Conservation (phyloP, 495 filamentous ascomycete genomes). For the Aspergillus egyptiacus region DNA sequence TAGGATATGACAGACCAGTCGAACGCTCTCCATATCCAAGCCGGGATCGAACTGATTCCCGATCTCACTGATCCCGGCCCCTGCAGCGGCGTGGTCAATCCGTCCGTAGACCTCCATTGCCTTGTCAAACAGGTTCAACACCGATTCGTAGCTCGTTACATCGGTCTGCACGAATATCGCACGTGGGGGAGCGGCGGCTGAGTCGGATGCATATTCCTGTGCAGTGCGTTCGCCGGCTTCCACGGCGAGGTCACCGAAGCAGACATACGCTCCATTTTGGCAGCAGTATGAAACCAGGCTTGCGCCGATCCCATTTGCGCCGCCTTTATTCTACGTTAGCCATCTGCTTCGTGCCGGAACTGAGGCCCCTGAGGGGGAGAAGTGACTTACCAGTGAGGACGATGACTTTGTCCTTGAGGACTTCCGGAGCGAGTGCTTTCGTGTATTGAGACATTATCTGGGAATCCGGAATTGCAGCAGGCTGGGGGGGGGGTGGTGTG, state of each 20-base stretch:
- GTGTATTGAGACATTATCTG: not conserved
- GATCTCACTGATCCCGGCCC: slow-evolving; percentile 29
- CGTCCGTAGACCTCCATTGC: slow-evolving; percentile 20
- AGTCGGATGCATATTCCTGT: slow-evolving; percentile 19
- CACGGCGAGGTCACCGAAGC: slow-evolving; percentile 32
- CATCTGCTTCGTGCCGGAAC: not conserved
- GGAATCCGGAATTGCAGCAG: too few relatives aligned
- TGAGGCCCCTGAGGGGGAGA: too few relatives aligned
- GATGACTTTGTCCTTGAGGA: slow-evolving; percentile 28
- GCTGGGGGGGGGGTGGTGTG: too few relatives aligned
- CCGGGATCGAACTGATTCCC: slow-evolving; percentile 25
- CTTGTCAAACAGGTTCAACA: slow-evolving; percentile 24
- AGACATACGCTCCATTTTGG: slow-evolving; percentile 25
- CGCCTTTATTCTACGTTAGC: slow-evolving; percentile 4
- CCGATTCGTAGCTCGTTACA: slow-evolving; percentile 28
- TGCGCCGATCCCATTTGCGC: slow-evolving; percentile 34
- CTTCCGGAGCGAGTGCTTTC: not conserved
- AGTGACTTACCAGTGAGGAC: slow-evolving; percentile 26
- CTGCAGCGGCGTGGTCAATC: slow-evolving; percentile 31
- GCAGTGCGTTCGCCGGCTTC: slow-evolving; percentile 6
- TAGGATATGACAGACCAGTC: not conserved
- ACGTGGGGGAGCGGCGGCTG: slow-evolving; percentile 5
- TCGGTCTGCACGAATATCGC: slow-evolving; percentile 30
- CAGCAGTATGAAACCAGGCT: slow-evolving; percentile 9
- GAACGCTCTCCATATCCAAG: slow-evolving; percentile 18